phyloP scores from a whole-genome alignment of 176 grass and related monocot genomes.

The Musa acuminata region DNA sequence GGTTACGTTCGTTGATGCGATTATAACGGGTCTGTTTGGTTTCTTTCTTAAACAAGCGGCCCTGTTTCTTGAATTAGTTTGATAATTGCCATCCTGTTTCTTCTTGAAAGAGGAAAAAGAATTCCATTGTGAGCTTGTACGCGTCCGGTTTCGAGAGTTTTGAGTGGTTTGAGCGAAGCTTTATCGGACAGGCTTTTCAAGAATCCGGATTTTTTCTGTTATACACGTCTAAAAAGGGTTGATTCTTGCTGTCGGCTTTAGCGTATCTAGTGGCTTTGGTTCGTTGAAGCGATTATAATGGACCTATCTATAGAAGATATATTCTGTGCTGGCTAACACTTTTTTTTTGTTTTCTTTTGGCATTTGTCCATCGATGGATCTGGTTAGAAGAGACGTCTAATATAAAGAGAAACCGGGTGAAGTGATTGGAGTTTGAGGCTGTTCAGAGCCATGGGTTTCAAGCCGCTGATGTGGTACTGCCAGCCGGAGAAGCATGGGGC shows the following conservation, averaged over 20 bases:
- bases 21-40: too few relatives aligned
- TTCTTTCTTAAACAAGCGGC: too few relatives aligned
- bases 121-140: not conserved
- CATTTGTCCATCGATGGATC: not conserved
- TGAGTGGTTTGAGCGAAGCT: not conserved
- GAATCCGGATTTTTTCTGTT: not conserved
- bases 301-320: not conserved
- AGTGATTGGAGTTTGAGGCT: not conserved
- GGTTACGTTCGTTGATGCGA: too few relatives aligned
- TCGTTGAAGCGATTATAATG: not conserved
- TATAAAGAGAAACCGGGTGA: conserved; percentile 2
- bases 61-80: too few relatives aligned
- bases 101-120: not conserved
- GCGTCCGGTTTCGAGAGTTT: not conserved
- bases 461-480: conserved; percentile 80
- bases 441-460: conserved; percentile 47
- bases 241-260: not conserved
- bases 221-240: not conserved
- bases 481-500: conserved; percentile 56
- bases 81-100: not conserved
- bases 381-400: not conserved
- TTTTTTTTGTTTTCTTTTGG: not conserved
- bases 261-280: not conserved
- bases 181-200: not conserved
- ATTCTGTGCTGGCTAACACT: not conserved